Conservation (phyloP, 345 rosid species). For the Melaleuca alternifolia region DNA sequence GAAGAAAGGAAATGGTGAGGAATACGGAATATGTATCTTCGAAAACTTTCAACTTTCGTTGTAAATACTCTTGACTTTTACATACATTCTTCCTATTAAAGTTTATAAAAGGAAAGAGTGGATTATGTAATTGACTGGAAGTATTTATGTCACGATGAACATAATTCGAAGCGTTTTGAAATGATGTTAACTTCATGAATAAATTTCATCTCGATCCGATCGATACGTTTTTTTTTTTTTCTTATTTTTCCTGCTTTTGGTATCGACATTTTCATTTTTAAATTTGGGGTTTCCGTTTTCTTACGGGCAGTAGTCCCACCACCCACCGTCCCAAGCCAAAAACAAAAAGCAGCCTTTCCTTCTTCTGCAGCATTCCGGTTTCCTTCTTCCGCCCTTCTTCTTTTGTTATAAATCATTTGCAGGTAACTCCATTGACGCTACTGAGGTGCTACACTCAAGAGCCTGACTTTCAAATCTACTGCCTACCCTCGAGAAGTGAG, state of each 20-base stretch:
- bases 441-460: background rate
- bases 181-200: too few species aligned
- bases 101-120: too few species aligned
- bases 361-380: background rate
- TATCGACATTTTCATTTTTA: background rate
- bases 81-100: too few species aligned
- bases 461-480: background rate
- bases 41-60: too few species aligned
- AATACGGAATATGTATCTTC: too few species aligned
- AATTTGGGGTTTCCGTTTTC: background rate
- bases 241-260: background rate
- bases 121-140: too few species aligned
- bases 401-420: too few species aligned
- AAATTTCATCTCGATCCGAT: background rate
- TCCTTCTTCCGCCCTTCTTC: background rate
- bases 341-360: slow-evolving; percentile 18
- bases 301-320: background rate
- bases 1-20: too few species aligned
- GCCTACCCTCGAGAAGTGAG: background rate
- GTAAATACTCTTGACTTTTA: too few species aligned
- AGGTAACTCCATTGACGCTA: too few species aligned
- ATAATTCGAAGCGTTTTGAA: too few species aligned
- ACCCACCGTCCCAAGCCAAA: background rate
- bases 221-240: background rate
- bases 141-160: too few species aligned